Evolutionary conservation across 2,329 filamentous ascomycete species (phyloP).

Genomic region (Lasiodiplodia citricola): DNA sequence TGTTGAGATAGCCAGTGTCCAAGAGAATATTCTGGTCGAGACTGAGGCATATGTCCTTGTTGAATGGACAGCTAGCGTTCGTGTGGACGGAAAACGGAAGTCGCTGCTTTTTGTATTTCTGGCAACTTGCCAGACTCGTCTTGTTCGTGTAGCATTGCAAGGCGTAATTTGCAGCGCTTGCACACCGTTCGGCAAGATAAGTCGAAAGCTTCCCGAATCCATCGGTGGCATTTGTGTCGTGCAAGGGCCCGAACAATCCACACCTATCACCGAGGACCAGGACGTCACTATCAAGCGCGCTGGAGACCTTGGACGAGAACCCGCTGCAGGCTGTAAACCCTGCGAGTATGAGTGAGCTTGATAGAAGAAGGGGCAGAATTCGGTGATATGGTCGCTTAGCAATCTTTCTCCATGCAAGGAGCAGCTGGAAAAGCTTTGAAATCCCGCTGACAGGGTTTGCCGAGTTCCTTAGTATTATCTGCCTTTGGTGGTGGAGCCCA

Average conservation of each 20-base stretch:
- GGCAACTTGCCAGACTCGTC: not conserved
- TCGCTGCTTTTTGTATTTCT: conserved; percentile 19
- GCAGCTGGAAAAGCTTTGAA: not conserved
- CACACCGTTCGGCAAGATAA: not conserved
- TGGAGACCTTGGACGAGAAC: conserved; percentile 27
- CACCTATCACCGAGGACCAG: conserved; percentile 18
- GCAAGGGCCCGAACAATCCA: not conserved
- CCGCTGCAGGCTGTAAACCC: conserved; percentile 23
- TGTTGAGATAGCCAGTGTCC: conserved; percentile 33
- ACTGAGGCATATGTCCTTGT: conserved; percentile 26
- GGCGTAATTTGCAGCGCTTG: not conserved
- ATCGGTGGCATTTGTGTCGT: not conserved
- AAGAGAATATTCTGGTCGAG: conserved; percentile 28
- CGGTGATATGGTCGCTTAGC: not conserved
- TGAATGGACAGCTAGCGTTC: conserved; percentile 30
- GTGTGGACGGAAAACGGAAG: conserved; percentile 20
- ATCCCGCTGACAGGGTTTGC: conserved; percentile 6
- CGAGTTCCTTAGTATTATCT: conserved; percentile 26
- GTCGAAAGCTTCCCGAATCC: not conserved
- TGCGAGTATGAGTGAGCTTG: not conserved
- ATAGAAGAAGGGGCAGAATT: conserved; percentile 1
- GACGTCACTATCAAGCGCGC: conserved; percentile 13
- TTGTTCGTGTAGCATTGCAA: conserved; percentile 14
- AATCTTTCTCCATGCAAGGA: not conserved
- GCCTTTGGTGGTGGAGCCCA: conserved; percentile 34